These are phyloP conservation scores for Calocybe indica DNA, from an alignment of 768 basidiomycete genomes.

Conservation along the genomic window DNA sequence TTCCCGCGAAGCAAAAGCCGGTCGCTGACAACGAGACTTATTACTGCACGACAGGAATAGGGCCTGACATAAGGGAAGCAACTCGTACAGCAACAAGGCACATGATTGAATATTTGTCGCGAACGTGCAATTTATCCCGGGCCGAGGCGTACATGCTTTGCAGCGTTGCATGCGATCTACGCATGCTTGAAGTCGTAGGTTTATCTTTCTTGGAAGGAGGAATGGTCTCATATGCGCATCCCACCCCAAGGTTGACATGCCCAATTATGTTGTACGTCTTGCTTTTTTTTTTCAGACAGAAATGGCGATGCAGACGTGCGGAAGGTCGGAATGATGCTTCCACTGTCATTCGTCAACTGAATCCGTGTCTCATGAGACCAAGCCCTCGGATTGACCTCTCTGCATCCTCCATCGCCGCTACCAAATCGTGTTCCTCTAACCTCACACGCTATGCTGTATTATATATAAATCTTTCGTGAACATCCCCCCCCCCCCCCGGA, in stretches of 20 bases:
- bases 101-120: conserved; percentile 50
- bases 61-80: conserved; percentile 48
- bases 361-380: no score
- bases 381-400: no score
- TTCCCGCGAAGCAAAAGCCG: conserved; percentile 14
- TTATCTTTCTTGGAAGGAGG: neutral
- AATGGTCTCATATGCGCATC: neutral
- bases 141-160: conserved; percentile 57
- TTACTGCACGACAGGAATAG: conserved; percentile 56
- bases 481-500: no score
- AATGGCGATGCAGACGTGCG: neutral
- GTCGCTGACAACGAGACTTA: conserved; percentile 14
- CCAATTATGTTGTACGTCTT: conserved; percentile 50
- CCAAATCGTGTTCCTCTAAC: no score
- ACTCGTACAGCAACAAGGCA: conserved; percentile 49
- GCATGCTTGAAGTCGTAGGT: conserved; percentile 57
- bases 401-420: no score
- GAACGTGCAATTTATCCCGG: conserved; percentile 34
- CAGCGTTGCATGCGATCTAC: conserved; percentile 52
- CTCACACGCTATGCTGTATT: no score
- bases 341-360: conserved; percentile 27
- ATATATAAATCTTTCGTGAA: no score
- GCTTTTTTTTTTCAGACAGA: neutral
- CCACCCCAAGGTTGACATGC: conserved; percentile 50
- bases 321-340: conserved; percentile 54